phyloP scores from a whole-genome alignment of 176 grass and related monocot species.

The Phoenix roebelenii region DNA sequence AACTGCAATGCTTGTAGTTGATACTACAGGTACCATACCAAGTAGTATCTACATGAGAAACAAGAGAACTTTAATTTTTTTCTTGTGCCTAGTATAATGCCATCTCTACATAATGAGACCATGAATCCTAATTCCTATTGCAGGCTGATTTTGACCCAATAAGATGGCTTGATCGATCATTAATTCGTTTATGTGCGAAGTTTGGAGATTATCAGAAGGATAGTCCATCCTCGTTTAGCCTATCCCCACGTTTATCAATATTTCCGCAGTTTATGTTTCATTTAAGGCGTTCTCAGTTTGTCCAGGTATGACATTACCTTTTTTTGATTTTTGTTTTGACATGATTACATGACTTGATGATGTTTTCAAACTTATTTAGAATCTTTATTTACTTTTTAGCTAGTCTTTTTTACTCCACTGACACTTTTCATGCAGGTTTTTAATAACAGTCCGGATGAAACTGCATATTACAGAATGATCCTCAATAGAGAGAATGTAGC shows the following conservation, averaged over 20 bases:
- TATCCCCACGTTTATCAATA: constrained; percentile 81
- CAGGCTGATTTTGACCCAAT: constrained; percentile 93
- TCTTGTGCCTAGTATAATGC: no score
- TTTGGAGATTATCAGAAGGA: constrained; percentile 98
- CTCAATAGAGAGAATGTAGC: constrained; percentile 52
- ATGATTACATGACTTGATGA: no score
- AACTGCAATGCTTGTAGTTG: no score
- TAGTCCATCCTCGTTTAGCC: constrained; percentile 66
- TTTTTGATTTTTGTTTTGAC: constrained; percentile 3
- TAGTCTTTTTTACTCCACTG: no score
- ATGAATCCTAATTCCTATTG: constrained; percentile 14
- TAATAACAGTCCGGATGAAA: constrained; percentile 81
- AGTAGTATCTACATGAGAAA: no score
- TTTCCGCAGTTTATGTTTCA: constrained; percentile 93
- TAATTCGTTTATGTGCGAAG: constrained; percentile 81
- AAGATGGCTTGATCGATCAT: constrained; percentile 81
- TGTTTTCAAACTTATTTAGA: no score
- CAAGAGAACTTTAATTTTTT: no score
- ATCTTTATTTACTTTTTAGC: no score
- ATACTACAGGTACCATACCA: no score
- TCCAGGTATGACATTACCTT: constrained; percentile 46
- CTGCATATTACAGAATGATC: constrained; percentile 82
- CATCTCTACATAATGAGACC: constrained; percentile 24
- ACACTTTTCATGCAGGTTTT: constrained; percentile 47
- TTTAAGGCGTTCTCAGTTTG: constrained; percentile 86